Conservation (phyloP, 179 eudicot species). For the Gypsophila paniculata region DNA sequence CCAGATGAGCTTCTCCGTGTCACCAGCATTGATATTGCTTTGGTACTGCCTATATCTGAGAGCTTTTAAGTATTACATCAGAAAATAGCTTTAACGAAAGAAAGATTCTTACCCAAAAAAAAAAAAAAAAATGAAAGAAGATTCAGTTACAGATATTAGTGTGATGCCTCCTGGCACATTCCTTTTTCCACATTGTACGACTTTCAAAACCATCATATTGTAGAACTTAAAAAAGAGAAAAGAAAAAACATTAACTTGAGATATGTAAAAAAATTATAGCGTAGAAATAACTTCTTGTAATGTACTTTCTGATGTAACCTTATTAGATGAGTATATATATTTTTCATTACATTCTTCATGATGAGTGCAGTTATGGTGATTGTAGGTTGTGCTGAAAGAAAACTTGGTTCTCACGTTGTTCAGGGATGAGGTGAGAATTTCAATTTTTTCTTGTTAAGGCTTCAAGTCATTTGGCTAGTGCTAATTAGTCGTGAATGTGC, state of each 20-base stretch:
- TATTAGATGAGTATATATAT: background rate
- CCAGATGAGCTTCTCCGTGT: constrained; percentile 99
- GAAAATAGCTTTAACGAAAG: background rate
- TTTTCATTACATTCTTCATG: constrained; percentile 11
- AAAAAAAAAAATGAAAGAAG: no score
- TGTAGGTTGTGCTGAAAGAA: constrained; percentile 93
- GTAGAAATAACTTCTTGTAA: no score
- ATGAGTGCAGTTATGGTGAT: constrained; percentile 9
- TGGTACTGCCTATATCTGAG: constrained; percentile 42
- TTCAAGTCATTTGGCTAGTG: constrained; percentile 12
- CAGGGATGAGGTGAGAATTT: constrained; percentile 84
- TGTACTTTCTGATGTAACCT: constrained; percentile 4
- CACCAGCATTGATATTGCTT: constrained; percentile 97
- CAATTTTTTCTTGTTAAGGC: constrained; percentile 7
- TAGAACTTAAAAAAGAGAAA: background rate
- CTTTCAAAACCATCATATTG: background rate
- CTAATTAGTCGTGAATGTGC: constrained; percentile 28
- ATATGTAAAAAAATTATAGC: no score
- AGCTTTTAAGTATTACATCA: background rate
- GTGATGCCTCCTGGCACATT: constrained; percentile 3
- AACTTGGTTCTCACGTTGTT: constrained; percentile 74
- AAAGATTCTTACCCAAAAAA: no score
- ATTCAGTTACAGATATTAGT: constrained; percentile 6
- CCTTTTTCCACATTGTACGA: background rate
- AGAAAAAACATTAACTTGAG: background rate